phyloP scores from a whole-genome alignment of 805 yeast genomes.

The Hanseniaspora thailandica region DNA sequence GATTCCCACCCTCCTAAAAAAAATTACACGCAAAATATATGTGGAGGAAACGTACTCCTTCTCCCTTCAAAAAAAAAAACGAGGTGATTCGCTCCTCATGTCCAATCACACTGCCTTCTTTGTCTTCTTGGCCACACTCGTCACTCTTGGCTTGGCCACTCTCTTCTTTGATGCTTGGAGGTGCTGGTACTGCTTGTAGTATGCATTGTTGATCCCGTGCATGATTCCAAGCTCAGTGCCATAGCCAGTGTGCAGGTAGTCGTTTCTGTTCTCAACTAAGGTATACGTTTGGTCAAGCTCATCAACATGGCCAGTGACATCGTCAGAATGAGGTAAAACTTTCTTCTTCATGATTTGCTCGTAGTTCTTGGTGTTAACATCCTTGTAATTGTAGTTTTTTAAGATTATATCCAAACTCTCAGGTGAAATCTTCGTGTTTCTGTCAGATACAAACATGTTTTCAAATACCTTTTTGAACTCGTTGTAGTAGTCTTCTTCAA shows the following conservation, averaged over 20 bases:
- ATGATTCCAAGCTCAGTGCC: not conserved
- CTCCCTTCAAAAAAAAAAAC: not conserved
- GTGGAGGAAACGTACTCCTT: not conserved
- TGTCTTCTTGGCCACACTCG: not conserved
- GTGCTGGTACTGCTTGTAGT: not conserved
- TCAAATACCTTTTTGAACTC: not conserved
- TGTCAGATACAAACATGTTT: not conserved
- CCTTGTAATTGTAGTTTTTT: not conserved
- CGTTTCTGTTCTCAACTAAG: not conserved
- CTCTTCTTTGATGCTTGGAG: not conserved
- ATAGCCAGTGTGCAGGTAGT: not conserved
- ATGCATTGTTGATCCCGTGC: not conserved
- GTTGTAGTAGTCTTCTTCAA: not conserved
- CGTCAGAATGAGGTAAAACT: not conserved
- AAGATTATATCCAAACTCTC: not conserved
- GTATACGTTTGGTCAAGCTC: not conserved
- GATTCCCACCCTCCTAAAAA: not conserved
- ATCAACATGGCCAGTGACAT: not conserved
- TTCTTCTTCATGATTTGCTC: not conserved
- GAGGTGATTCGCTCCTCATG: not conserved
- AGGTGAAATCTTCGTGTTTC: not conserved
- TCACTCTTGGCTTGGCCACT: not conserved
- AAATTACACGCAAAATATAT: too few species aligned
- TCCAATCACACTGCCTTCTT: not conserved
- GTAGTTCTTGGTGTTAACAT: slow-evolving; percentile 1